Evolutionary conservation across 352 stramenopile species (phyloP), one percentile per base, ranked within the genome.

Genomic region (Pythium volutum): DNA sequence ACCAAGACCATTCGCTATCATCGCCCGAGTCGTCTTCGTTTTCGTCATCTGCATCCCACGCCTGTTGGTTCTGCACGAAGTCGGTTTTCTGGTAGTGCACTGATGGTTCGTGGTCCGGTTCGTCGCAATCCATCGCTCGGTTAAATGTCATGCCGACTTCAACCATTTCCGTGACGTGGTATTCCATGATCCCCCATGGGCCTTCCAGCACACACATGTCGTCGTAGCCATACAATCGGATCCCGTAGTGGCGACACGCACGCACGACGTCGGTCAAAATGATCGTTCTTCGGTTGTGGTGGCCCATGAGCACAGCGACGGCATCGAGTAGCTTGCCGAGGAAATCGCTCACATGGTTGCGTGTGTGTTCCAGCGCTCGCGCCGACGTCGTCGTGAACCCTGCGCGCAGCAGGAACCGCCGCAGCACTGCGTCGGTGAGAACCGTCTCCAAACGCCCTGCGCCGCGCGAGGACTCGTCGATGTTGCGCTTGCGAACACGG

Each of bases 181-280:
- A 81, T 8, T 63, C 48, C n/a, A 81, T 64, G 33, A 36, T 62
- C 31, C 57, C 16, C 16, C 64, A 45, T 50, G 67, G 22, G 48
- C 36, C 43, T 46, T 71, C 68, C 25, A 93, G 48, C 46, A 77
- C 48, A 56, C 79, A 89, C 66, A 89, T 73, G 49, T 93, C 83
- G 61, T 92, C 81, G 64, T 89, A 92, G 46, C 85, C 85, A 42
- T 95, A 95, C 55, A 95, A 57, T 7, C 70, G 69, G 49, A 92
- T 89, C 14, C 81, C 81, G 41, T 85, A 80, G 50, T 85, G 65
- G 26, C 74, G 69, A 29, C 78, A 92, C 9, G 81, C 77, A 14
- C 67, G 73, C 62, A 92, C 67, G 33, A 93, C 83, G 38, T 95
- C 77, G n/a, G 78, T 62, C 18, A 92, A 65, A 11, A 67, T 68